phyloP scores from a whole-genome alignment of 1,139 yeast species.

The Suhomyces terraborum region DNA sequence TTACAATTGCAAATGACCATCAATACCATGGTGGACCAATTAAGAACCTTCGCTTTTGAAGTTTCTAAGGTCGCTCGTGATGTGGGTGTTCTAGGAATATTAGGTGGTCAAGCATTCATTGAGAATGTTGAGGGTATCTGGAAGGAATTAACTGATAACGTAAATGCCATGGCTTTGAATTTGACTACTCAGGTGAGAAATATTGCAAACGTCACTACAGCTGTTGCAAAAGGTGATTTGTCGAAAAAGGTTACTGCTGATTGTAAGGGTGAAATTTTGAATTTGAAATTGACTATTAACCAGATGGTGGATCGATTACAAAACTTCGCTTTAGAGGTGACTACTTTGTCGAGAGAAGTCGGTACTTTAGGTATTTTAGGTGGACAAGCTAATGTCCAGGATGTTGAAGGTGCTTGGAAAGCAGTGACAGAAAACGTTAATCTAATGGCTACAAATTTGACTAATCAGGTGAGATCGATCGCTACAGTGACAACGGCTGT shows the following conservation, averaged over 20 bases:
- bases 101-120: conserved; percentile 87
- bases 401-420: conserved; percentile 93
- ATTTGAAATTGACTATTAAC: conserved; percentile 75
- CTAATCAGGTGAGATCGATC: conserved; percentile 86
- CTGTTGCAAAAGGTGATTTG: conserved; percentile 88
- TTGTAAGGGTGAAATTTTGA: conserved; percentile 85
- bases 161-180: conserved; percentile 87
- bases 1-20: conserved; percentile 76
- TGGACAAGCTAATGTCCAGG: conserved; percentile 90
- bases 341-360: conserved; percentile 83
- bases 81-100: conserved; percentile 84
- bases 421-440: conserved; percentile 89
- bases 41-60: conserved; percentile 84
- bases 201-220: conserved; percentile 88
- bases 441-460: conserved; percentile 85
- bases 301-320: conserved; percentile 89
- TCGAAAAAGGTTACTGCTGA: conserved; percentile 86
- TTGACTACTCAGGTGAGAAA: conserved; percentile 86
- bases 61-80: conserved; percentile 87
- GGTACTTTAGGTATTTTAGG: conserved; percentile 90
- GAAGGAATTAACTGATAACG: conserved; percentile 87
- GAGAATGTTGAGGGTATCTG: conserved; percentile 86
- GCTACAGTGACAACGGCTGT: conserved; percentile 93
- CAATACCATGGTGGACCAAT: conserved; percentile 85
- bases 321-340: conserved; percentile 86